phyloP scores from a whole-genome alignment of 768 basidiomycete genomes.

The Leccinellum albellum region DNA sequence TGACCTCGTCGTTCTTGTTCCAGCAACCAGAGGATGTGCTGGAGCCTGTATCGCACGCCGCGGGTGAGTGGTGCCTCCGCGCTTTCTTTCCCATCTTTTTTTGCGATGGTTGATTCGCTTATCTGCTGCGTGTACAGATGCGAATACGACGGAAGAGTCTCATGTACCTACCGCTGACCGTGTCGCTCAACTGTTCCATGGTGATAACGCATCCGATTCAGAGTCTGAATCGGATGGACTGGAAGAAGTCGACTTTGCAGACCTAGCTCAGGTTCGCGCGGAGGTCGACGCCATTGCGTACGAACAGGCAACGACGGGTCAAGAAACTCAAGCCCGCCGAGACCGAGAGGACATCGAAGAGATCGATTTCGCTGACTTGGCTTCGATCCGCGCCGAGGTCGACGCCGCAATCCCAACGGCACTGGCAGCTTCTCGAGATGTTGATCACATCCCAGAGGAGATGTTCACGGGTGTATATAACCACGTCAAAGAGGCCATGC shows the following conservation, averaged over 20 bases:
- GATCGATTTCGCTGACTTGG: constrained; percentile 49
- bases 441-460: constrained; percentile 29
- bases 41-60: constrained; percentile 47
- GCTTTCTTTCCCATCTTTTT: background rate
- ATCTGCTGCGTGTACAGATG: background rate
- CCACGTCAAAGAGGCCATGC: constrained; percentile 1
- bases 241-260: constrained; percentile 65
- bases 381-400: constrained; percentile 16
- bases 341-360: constrained; percentile 44
- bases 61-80: constrained; percentile 34
- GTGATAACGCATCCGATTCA: constrained; percentile 13
- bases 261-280: constrained; percentile 47
- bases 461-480: constrained; percentile 38
- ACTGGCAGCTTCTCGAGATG: constrained; percentile 9
- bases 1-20: constrained; percentile 48
- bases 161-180: constrained; percentile 70
- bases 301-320: background rate
- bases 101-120: constrained; percentile 3
- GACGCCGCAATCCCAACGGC: constrained; percentile 1
- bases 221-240: constrained; percentile 37
- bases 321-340: constrained; percentile 4
- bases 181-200: constrained; percentile 59
- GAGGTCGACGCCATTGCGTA: constrained; percentile 33
- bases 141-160: constrained; percentile 42
- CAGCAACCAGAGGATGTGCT: constrained; percentile 57